phyloP scores from a whole-genome alignment of 805 yeast genomes.

The Tetrapisispora phaffii region DNA sequence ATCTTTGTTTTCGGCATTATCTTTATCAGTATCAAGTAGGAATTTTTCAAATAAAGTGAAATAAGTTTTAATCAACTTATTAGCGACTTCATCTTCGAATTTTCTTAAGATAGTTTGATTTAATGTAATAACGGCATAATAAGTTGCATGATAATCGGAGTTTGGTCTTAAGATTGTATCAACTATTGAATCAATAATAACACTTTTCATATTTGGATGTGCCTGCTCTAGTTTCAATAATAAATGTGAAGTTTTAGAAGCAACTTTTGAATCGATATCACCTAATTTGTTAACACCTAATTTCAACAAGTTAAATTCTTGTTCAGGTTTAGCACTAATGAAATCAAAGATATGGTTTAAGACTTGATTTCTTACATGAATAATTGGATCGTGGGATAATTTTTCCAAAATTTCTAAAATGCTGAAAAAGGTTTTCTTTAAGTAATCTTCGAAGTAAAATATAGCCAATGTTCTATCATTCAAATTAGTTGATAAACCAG shows the following conservation, averaged over 20 bases:
- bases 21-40: constrained; percentile 56
- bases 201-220: constrained; percentile 91
- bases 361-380: constrained; percentile 72
- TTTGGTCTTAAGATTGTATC: constrained; percentile 68
- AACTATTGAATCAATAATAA: constrained; percentile 67
- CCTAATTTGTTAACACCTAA: constrained; percentile 91
- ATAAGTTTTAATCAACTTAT: constrained; percentile 71
- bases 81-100: constrained; percentile 72
- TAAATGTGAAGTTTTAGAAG: constrained; percentile 78
- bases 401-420: constrained; percentile 69
- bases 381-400: constrained; percentile 82
- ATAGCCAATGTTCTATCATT: constrained; percentile 53
- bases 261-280: constrained; percentile 82
- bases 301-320: constrained; percentile 81
- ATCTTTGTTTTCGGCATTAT: constrained; percentile 28
- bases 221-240: constrained; percentile 73
- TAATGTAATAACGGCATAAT: constrained; percentile 77
- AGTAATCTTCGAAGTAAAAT: constrained; percentile 80
- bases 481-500: constrained; percentile 36
- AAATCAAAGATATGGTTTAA: constrained; percentile 71
- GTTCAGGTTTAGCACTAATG: constrained; percentile 83
- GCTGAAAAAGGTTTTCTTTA: constrained; percentile 67
- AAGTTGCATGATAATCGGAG: constrained; percentile 78
- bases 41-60: constrained; percentile 79
- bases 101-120: constrained; percentile 86